These are phyloP conservation scores for Malassezia slooffiae DNA, from an alignment of 1,284 basidiomycete species.

Conservation along the genomic window DNA sequence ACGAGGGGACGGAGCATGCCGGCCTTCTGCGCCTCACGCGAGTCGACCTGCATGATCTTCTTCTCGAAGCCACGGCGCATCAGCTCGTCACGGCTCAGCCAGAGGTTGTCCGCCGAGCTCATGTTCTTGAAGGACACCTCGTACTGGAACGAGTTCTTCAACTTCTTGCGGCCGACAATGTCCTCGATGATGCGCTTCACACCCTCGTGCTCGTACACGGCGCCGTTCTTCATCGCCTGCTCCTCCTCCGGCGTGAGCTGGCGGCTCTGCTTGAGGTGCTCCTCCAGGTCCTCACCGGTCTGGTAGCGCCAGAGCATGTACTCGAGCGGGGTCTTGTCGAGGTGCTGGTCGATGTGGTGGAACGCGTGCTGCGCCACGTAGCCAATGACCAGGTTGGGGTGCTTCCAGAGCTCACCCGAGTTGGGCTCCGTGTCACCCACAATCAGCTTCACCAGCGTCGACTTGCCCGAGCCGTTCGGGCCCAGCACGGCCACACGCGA, in stretches of 20 bases:
- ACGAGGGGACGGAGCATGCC: constrained; percentile 45
- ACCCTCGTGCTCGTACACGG: constrained; percentile 41
- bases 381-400: constrained; percentile 47
- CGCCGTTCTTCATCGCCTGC: constrained; percentile 43
- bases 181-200: constrained; percentile 46
- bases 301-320: constrained; percentile 48
- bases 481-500: constrained; percentile 47
- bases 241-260: constrained; percentile 37
- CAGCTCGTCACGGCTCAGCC: constrained; percentile 42
- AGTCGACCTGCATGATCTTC: constrained; percentile 42
- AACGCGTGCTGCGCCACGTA: constrained; percentile 48
- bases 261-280: constrained; percentile 42
- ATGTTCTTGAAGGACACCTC: constrained; percentile 47
- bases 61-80: constrained; percentile 43
- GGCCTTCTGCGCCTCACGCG: constrained; percentile 39
- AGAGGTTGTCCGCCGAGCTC: constrained; percentile 45
- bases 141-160: constrained; percentile 48
- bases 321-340: constrained; percentile 47
- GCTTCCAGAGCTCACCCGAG: constrained; percentile 46
- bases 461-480: constrained; percentile 47
- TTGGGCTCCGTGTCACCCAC: constrained; percentile 46
- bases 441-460: constrained; percentile 45
- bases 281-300: constrained; percentile 47
- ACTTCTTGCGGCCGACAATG: constrained; percentile 45
- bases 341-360: constrained; percentile 48